These are phyloP conservation scores for Bathelium albidoporum DNA, from an alignment of 495 filamentous ascomycete genomes.

Conservation along the genomic window DNA sequence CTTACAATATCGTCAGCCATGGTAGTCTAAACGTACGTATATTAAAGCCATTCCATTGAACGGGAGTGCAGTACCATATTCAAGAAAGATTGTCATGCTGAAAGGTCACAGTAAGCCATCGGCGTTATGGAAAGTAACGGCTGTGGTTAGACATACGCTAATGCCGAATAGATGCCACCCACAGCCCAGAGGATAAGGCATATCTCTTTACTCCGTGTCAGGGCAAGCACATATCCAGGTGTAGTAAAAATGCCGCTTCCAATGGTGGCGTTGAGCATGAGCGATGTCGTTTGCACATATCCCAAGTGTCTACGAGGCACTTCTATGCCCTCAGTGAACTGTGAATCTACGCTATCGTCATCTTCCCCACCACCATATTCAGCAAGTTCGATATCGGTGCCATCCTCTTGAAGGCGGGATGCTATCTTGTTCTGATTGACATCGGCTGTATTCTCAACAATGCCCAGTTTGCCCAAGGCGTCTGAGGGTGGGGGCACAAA, in stretches of 20 bases:
- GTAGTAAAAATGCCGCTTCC: neutral
- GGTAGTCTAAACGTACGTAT: slow-evolving; percentile 9
- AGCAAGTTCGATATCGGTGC: neutral
- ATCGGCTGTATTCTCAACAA: neutral
- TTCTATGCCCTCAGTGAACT: neutral
- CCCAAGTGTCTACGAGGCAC: neutral
- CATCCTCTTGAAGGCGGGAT: too few species aligned
- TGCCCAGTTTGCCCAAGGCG: neutral
- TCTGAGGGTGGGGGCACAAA: neutral
- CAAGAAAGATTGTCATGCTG: slow-evolving; percentile 4
- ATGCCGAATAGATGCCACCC: neutral
- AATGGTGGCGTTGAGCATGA: neutral
- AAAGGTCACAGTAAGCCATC: neutral
- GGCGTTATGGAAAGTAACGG: neutral
- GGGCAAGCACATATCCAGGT: neutral
- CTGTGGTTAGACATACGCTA: neutral
- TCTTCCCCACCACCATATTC: neutral
- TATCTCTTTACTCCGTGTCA: neutral
- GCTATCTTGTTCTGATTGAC: neutral
- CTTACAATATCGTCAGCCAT: too few species aligned
- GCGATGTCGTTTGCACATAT: neutral
- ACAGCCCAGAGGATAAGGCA: neutral
- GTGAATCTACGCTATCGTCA: neutral
- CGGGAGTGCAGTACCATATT: slow-evolving; percentile 9
- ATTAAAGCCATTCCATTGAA: slow-evolving; percentile 9